Evolutionary conservation across 108 stramenopile species (phyloP).

Genomic region (Cyclotella sp.): DNA sequence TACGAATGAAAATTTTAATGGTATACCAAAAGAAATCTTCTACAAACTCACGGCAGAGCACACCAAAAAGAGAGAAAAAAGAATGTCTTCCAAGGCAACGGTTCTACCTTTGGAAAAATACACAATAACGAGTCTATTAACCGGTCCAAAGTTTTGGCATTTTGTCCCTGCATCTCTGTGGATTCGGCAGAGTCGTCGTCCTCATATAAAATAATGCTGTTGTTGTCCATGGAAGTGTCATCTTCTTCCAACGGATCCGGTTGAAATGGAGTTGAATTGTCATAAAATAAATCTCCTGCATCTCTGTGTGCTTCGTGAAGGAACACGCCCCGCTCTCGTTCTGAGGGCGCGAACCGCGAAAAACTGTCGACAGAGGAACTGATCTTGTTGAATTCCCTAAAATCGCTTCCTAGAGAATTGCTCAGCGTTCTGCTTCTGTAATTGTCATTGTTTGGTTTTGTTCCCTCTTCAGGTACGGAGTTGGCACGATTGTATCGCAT

Average conservation of each 20-base stretch:
- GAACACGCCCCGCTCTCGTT: no score
- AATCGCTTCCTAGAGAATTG: neutral
- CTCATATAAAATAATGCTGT: neutral
- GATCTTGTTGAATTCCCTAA: neutral
- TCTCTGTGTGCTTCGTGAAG: no score
- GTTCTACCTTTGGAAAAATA: constrained; percentile 50
- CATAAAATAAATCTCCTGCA: no score
- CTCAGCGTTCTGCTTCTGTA: neutral
- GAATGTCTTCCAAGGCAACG: constrained; percentile 44
- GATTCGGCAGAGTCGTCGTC: neutral
- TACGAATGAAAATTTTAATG: neutral
- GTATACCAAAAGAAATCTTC: neutral
- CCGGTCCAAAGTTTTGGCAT: neutral
- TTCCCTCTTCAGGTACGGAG: neutral
- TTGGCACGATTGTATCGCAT: constrained; percentile 3
- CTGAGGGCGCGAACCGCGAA: no score
- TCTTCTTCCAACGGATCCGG: no score
- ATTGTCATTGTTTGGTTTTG: neutral
- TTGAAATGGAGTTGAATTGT: no score
- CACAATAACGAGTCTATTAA: constrained; percentile 14
- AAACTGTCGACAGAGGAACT: no score
- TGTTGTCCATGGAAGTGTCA: neutral
- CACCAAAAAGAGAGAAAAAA: constrained; percentile 24
- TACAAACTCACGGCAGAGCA: constrained; percentile 33
- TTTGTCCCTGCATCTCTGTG: neutral